phyloP scores from a whole-genome alignment of 78 protist species.

The Guillardia theta region DNA sequence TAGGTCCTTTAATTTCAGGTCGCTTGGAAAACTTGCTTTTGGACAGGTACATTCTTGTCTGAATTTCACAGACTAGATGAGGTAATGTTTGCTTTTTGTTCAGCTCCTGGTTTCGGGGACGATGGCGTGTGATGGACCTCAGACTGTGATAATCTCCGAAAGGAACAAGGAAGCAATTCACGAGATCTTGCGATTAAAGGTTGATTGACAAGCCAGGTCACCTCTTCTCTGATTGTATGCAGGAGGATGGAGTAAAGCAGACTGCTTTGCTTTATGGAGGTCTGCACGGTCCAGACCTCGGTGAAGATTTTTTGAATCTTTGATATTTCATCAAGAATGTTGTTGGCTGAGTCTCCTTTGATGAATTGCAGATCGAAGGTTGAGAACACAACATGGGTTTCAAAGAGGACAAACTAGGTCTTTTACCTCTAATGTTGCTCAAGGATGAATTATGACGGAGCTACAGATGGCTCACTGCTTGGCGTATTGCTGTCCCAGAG shows the following conservation, averaged over 20 bases:
- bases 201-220: background rate
- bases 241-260: background rate
- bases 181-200: background rate
- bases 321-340: background rate
- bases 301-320: background rate
- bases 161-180: background rate
- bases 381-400: background rate
- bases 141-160: constrained; percentile 2
- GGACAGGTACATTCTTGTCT: background rate
- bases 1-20: background rate
- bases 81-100: background rate
- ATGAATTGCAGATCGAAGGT: background rate
- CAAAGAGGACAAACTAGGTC: background rate
- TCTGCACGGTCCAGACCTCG: constrained; percentile 17
- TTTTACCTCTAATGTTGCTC: background rate
- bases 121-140: background rate
- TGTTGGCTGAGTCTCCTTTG: background rate
- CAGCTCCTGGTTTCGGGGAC: constrained; percentile 22
- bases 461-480: too few species aligned
- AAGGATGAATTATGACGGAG: too few species aligned
- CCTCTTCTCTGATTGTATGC: background rate
- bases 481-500: too few species aligned
- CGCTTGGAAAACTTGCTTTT: background rate
- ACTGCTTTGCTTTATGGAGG: background rate
- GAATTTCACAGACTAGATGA: too few species aligned